phyloP scores from a whole-genome alignment of 345 rosid species.

The Euphorbia pulcherrima region DNA sequence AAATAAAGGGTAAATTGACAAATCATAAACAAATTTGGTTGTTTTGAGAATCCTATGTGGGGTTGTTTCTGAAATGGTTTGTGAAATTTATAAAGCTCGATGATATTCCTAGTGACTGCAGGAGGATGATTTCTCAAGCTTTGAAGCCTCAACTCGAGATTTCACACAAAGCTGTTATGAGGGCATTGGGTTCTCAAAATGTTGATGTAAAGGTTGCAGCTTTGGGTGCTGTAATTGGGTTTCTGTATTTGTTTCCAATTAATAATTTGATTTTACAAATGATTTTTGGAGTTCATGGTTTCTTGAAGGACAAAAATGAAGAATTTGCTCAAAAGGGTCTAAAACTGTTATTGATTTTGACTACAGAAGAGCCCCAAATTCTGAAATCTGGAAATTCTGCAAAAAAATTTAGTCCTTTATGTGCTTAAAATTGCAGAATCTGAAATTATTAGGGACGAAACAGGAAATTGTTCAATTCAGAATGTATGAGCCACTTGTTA shows the following conservation, averaged over 20 bases:
- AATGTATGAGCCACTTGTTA: too few relatives aligned
- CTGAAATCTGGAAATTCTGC: background rate
- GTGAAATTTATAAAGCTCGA: conserved; percentile 3
- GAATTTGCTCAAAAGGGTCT: background rate
- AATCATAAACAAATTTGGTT: too few relatives aligned
- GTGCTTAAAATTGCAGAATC: conserved; percentile 9
- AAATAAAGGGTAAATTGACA: too few relatives aligned
- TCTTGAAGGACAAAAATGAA: background rate
- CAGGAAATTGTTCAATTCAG: background rate
- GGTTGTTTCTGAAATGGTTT: background rate
- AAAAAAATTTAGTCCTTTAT: background rate
- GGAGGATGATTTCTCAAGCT: background rate
- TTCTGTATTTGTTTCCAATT: background rate
- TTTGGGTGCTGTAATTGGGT: conserved; percentile 7
- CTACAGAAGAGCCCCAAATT: conserved; percentile 7
- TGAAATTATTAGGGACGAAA: background rate
- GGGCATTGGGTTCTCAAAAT: conserved; percentile 7
- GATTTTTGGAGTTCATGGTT: background rate
- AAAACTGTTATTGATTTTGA: background rate
- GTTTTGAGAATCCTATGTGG: background rate
- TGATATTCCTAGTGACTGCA: conserved; percentile 7
- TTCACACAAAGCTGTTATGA: background rate
- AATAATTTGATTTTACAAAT: background rate
- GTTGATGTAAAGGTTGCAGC: conserved; percentile 5
- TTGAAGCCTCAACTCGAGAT: background rate